phyloP scores from a whole-genome alignment of 495 filamentous ascomycete species.

The Trichoderma orchidacearum region DNA sequence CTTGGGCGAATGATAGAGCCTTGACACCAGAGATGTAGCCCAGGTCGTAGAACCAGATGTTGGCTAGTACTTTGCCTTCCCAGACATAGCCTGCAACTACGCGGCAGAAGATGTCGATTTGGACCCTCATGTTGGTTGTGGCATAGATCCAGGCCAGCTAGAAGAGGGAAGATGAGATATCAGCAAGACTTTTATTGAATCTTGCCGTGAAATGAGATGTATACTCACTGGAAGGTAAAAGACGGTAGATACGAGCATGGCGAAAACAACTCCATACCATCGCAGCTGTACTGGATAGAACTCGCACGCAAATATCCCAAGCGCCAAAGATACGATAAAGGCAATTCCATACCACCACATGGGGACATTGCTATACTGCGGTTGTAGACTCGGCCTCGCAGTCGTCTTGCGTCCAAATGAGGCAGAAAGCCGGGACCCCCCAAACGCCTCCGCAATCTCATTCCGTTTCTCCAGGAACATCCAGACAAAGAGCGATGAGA shows the following conservation, averaged over 20 bases:
- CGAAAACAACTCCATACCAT: background rate
- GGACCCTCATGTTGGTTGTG: background rate
- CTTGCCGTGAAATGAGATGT: background rate
- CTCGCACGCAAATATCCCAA: background rate
- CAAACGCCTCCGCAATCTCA: background rate
- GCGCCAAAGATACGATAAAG: background rate
- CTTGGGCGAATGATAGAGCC: background rate
- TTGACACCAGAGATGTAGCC: background rate
- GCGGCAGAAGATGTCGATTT: background rate
- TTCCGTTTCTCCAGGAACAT: background rate
- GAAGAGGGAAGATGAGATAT: background rate
- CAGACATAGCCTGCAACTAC: background rate
- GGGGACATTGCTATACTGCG: background rate
- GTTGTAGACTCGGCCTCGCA: background rate
- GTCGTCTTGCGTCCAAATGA: background rate
- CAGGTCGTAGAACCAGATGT: conserved; percentile 1
- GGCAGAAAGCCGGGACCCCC: background rate
- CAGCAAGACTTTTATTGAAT: too few species aligned
- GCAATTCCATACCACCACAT: background rate
- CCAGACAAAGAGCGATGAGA: background rate
- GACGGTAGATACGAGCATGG: background rate
- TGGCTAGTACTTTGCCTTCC: background rate
- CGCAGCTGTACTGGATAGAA: background rate
- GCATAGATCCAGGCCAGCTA: background rate
- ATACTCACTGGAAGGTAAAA: background rate